Conservation (phyloP, 495 filamentous ascomycete species). For the Echria macrotheca region DNA sequence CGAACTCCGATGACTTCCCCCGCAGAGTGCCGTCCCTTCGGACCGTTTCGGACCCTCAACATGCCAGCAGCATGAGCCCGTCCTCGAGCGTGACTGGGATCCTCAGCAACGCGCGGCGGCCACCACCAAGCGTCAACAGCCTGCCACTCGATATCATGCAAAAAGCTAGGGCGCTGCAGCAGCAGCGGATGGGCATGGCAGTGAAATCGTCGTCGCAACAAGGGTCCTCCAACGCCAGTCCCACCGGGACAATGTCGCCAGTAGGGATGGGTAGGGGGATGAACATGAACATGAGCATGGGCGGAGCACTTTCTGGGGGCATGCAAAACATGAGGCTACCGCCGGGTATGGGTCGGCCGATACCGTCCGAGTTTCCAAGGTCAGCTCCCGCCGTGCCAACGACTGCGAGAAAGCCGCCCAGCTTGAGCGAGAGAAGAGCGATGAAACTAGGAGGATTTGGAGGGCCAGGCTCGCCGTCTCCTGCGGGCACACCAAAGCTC, state of each 20-base stretch:
- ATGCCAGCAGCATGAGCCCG: conserved; percentile 53
- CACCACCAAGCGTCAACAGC: conserved; percentile 39
- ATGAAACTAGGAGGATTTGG: conserved; percentile 41
- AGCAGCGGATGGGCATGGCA: conserved; percentile 30
- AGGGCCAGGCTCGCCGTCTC: conserved; percentile 19
- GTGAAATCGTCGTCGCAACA: conserved; percentile 11
- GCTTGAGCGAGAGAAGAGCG: conserved; percentile 33
- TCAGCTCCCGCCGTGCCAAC: conserved; percentile 43
- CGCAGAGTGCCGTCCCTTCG: conserved; percentile 50
- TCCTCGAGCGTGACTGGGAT: conserved; percentile 78
- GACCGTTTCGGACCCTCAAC: conserved; percentile 50
- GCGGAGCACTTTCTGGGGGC: conserved; percentile 24
- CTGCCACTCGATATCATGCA: conserved; percentile 77
- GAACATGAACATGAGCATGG: conserved; percentile 7
- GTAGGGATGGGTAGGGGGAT: conserved; percentile 4
- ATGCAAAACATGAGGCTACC: conserved; percentile 39
- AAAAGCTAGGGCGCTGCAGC: conserved; percentile 60
- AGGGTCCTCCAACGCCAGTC: conserved; percentile 1
- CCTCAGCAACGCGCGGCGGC: conserved; percentile 55
- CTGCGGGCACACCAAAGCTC: conserved; percentile 26
- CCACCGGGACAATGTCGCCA: conserved; percentile 9
- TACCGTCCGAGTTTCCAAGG: conserved; percentile 38
- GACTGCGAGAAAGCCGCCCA: conserved; percentile 21
- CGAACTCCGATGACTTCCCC: conserved; percentile 27
- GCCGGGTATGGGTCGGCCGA: conserved; percentile 33